These are phyloP conservation scores for Erodium chrysanthum DNA, from an alignment of 441 rosid species.

Conservation along the genomic window DNA sequence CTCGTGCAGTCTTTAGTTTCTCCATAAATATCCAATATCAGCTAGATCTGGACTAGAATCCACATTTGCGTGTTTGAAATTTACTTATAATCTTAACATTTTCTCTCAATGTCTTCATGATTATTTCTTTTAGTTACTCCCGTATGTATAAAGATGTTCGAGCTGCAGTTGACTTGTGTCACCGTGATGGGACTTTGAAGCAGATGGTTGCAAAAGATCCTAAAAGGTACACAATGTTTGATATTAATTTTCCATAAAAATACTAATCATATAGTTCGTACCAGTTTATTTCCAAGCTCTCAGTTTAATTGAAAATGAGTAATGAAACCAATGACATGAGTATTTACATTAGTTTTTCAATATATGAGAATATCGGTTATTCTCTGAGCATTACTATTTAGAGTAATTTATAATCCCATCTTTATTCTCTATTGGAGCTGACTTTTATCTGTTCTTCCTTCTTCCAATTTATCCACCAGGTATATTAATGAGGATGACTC, in stretches of 20 bases:
- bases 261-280: neutral
- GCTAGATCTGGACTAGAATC: neutral
- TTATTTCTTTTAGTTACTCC: conserved; percentile 44
- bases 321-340: neutral
- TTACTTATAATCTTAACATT: neutral
- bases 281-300: neutral
- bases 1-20: neutral
- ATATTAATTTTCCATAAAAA: neutral
- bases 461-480: conserved; percentile 28
- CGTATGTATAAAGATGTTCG: conserved; percentile 91
- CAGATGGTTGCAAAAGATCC: conserved; percentile 94
- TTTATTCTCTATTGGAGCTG: neutral
- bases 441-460: neutral
- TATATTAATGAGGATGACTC: conserved; percentile 69
- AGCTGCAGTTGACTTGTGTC: conserved; percentile 97
- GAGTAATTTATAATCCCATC: neutral
- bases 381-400: neutral
- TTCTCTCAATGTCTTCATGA: neutral
- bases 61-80: neutral
- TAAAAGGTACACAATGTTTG: conserved; percentile 36
- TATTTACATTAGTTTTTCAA: too few relatives aligned
- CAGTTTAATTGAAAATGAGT: neutral
- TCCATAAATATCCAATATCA: neutral
- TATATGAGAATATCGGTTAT: too few relatives aligned
- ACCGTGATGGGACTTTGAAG: conserved; percentile 96